A percentile compares a stretch with the other conserved stretches of the same genome.
Evolutionary conservation across 2,329 filamentous ascomycete genomes (phyloP).

Genomic region (Macrophomina tecta): DNA sequence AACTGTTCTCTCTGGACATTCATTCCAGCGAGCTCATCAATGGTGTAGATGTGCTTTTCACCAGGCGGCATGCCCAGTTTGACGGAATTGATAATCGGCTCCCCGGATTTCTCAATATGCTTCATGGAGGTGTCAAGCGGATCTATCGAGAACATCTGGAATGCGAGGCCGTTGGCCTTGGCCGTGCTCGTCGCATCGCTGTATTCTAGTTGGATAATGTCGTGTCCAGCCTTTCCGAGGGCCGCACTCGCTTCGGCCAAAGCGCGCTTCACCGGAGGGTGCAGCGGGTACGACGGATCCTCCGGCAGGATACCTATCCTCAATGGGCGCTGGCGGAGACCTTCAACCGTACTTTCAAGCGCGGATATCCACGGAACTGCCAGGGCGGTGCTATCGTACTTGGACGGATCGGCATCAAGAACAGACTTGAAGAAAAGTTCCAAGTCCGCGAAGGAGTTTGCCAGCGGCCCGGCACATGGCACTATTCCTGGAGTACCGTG

Average conservation of each 20-base stretch:
- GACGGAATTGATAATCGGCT: conserved; percentile 11
- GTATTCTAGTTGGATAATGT: conserved; percentile 38
- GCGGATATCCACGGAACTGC: conserved; percentile 54
- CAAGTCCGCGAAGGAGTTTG: conserved; percentile 59
- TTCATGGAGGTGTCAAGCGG: conserved; percentile 15
- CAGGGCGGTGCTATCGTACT: conserved; percentile 47
- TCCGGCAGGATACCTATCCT: conserved; percentile 18
- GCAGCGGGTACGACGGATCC: conserved; percentile 18
- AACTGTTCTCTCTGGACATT: conserved; percentile 47
- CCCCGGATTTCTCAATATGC: conserved; percentile 11
- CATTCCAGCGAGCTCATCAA: conserved; percentile 52
- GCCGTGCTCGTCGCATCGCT: background rate
- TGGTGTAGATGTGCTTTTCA: conserved; percentile 24
- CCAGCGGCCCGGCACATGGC: conserved; percentile 55
- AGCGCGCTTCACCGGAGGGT: conserved; percentile 39
- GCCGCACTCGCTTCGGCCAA: conserved; percentile 49
- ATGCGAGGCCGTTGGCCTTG: background rate
- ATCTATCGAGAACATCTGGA: conserved; percentile 16
- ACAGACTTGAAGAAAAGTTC: conserved; percentile 61
- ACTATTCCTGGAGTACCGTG: conserved; percentile 56
- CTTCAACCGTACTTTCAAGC: background rate
- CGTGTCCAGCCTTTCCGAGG: conserved; percentile 54
- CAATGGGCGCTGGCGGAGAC: conserved; percentile 25
- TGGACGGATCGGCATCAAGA: conserved; percentile 61
- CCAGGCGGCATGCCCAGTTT: background rate